Evolutionary conservation across 2,329 filamentous ascomycete genomes (phyloP).

Genomic region (Cordyceps cateniannulata): DNA sequence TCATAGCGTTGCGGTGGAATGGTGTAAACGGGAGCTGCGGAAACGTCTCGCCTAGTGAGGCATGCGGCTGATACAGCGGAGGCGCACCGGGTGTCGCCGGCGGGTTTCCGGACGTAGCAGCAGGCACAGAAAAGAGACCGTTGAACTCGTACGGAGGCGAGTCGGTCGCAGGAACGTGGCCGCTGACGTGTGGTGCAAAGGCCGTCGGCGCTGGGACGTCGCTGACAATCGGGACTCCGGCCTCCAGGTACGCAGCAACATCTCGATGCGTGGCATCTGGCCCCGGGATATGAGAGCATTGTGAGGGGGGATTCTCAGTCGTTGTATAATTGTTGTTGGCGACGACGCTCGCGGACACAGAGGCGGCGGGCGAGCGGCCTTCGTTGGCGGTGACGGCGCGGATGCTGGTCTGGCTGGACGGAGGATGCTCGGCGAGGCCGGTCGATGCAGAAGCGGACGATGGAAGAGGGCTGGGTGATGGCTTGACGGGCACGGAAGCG

Average conservation of each 20-base stretch:
- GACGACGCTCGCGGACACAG: background rate
- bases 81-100: background rate
- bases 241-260: background rate
- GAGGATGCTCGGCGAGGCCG: background rate
- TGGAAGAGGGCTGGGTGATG: background rate
- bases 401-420: background rate
- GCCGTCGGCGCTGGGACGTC: background rate
- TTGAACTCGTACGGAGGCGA: conserved; percentile 3
- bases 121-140: background rate
- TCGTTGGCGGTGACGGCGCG: conserved; percentile 2
- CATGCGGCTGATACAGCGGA: conserved; percentile 5
- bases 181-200: background rate
- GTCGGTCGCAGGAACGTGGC: background rate
- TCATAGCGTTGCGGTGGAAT: conserved; percentile 3
- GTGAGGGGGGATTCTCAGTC: background rate
- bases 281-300: background rate
- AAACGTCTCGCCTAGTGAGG: background rate
- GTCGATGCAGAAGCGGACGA: background rate
- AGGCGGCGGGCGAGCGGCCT: background rate
- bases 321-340: no score
- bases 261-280: background rate
- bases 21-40: conserved; percentile 6
- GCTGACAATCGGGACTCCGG: background rate
- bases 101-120: background rate
- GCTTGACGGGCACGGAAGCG: background rate